A percentile compares a stretch with the other conserved stretches of the same genome.
Conservation (phyloP, 1,139 yeast species). For the Scheffersomyces insectosa region DNA sequence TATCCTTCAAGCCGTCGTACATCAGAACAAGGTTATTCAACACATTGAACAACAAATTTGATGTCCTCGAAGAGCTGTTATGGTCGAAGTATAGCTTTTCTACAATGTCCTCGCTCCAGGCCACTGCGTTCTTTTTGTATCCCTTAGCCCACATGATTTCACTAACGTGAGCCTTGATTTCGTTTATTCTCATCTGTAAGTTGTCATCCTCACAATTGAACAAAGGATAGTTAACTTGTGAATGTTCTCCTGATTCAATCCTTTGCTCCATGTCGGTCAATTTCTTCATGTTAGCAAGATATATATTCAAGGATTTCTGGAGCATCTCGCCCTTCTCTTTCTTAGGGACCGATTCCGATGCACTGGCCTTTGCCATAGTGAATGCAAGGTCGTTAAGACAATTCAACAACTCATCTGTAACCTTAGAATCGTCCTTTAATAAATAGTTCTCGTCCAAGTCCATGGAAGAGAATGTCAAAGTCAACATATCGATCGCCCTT, state of each 20-base stretch:
- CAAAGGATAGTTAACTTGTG: conserved; percentile 37
- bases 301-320: conserved; percentile 34
- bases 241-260: conserved; percentile 18
- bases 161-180: conserved; percentile 58
- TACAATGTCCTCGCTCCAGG: conserved; percentile 62
- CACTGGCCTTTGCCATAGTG: conserved; percentile 22
- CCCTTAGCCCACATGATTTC: conserved; percentile 68
- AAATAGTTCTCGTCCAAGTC: conserved; percentile 27
- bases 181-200: conserved; percentile 29
- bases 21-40: conserved; percentile 32
- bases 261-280: conserved; percentile 22
- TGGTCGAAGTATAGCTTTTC: conserved; percentile 37
- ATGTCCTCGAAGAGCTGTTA: conserved; percentile 27
- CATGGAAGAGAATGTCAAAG: conserved; percentile 28
- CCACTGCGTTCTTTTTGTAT: conserved; percentile 51
- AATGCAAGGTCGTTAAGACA: conserved; percentile 41
- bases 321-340: conserved; percentile 16
- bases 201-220: conserved; percentile 38
- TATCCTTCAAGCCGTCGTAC: conserved; percentile 31
- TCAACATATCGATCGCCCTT: conserved; percentile 44
- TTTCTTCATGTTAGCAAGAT: conserved; percentile 36
- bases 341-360: not conserved
- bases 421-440: conserved; percentile 25
- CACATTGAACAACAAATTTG: conserved; percentile 33
- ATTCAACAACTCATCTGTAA: conserved; percentile 41